Base-by-base conservation (phyloP, 2,329 filamentous ascomycete species). In the Metarhizium humberi region DNA sequence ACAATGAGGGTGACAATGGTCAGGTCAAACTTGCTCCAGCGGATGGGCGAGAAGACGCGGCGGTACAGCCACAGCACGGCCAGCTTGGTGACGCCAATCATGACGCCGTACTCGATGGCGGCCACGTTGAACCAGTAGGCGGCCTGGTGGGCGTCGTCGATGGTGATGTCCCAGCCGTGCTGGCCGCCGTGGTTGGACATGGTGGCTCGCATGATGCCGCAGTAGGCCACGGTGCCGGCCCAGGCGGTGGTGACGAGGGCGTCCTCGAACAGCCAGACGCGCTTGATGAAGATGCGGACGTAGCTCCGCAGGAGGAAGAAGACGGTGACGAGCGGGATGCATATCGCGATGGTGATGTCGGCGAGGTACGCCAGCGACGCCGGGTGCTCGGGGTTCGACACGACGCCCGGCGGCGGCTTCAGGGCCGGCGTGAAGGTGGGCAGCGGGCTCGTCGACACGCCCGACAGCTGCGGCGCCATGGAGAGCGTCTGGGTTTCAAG, bases 181-280 rank as follows among this genome's bases (percentile, higher is more conserved):
- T 53, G 16, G 45, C 55, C 55, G 8, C 50, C 55, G 46, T 53
- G 45, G n/a, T 56, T 20, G 1, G 55, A 53, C 55, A 56, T 56
- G 50, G 55, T 56, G 34, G 50, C 55, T 14, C 55, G 18, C 55
- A 56, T 56, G 55, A 56, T 53, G 55, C 32, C 55, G 46, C 55
- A 56, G 51, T 56, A 56, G 45, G 55, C 45, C 6, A 56, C 51
- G 50, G 50, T 49, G 11, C 55, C 55, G 30, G 51, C 55, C 55
- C 55, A 56, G 18, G 50, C 45, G 43, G 50, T 10, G n/a, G 43
- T 54, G 7, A 56, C 55, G 20, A 56, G 18, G 30, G 45, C 32
- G 40, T 56, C 55, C 51, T 56, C 55, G 14, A 54, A 51, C 20
- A 51, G 54, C 46, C 51, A 54, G 14, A 34, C 34, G 47, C 48